These are phyloP conservation scores for Kingdonia uniflora DNA, from an alignment of 164 flowering plant genomes.

Conservation along the genomic window DNA sequence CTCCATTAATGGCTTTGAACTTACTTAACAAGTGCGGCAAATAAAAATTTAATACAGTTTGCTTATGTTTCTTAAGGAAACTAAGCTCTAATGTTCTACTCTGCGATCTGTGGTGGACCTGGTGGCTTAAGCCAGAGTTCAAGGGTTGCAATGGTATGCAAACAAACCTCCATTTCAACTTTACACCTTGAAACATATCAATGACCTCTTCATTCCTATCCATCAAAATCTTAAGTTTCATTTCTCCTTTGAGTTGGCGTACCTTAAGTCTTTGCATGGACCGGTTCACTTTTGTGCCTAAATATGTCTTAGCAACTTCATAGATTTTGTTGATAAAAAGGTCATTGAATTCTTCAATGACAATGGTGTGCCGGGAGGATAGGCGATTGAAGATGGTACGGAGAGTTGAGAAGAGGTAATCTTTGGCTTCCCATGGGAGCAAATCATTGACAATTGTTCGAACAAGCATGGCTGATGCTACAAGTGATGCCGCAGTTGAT, in stretches of 20 bases:
- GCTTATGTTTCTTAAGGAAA: background rate
- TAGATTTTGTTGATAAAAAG: constrained; percentile 15
- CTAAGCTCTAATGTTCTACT: background rate
- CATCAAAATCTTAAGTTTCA: background rate
- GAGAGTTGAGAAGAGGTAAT: constrained; percentile 20
- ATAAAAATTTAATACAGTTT: background rate
- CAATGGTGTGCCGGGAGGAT: constrained; percentile 27
- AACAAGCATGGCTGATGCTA: constrained; percentile 32
- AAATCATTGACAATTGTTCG: constrained; percentile 29
- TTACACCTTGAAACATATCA: too few species aligned
- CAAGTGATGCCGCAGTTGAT: too few species aligned
- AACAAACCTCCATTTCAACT: too few species aligned
- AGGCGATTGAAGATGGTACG: background rate
- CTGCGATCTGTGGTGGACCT: too few species aligned
- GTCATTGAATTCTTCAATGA: constrained; percentile 17
- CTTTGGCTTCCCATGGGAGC: constrained; percentile 23
- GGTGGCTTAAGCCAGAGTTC: too few species aligned
- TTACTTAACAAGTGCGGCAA: background rate
- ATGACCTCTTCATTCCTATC: too few species aligned
- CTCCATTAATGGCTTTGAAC: background rate
- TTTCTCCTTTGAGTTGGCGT: constrained; percentile 4
- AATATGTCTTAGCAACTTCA: constrained; percentile 13
- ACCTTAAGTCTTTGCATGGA: background rate
- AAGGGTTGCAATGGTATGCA: too few species aligned
- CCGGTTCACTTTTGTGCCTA: constrained; percentile 11